Conservation (phyloP, 495 filamentous ascomycete species). For the Penicillium nucicola region DNA sequence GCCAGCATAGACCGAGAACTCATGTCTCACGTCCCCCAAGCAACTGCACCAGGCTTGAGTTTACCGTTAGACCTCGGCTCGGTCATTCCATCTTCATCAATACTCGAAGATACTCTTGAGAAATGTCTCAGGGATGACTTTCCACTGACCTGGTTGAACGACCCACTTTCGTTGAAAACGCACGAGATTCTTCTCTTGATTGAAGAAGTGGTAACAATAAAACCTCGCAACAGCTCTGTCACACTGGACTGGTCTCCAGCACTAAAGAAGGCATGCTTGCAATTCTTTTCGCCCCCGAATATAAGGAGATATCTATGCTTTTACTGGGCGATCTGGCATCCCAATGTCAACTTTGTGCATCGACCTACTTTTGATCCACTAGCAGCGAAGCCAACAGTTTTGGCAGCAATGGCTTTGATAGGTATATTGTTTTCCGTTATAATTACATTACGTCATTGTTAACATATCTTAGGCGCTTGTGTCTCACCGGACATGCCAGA, state of each 20-base stretch:
- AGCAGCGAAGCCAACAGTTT: constrained; percentile 12
- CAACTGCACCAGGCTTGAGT: neutral
- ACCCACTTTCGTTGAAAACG: constrained; percentile 19
- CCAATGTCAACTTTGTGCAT: constrained; percentile 23
- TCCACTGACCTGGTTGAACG: constrained; percentile 9
- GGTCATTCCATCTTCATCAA: neutral
- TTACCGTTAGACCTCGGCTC: neutral
- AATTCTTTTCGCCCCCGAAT: constrained; percentile 22
- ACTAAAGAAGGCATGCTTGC: constrained; percentile 12
- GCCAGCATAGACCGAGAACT: constrained; percentile 5
- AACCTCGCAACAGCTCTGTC: constrained; percentile 23
- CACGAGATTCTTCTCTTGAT: constrained; percentile 22
- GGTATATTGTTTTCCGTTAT: neutral
- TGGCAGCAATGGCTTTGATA: constrained; percentile 19
- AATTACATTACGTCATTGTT: neutral
- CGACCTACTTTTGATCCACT: constrained; percentile 17
- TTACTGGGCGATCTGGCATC: constrained; percentile 25
- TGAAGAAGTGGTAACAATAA: constrained; percentile 23
- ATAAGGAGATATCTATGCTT: constrained; percentile 11
- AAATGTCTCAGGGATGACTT: neutral
- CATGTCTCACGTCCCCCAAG: neutral
- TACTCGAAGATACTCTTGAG: constrained; percentile 6
- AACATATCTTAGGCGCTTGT: constrained; percentile 9
- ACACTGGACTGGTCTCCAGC: constrained; percentile 19
- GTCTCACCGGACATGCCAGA: constrained; percentile 19